Base-by-base conservation (phyloP, 371 early-diverging fungal genomes). In the Entomophthora muscae region DNA sequence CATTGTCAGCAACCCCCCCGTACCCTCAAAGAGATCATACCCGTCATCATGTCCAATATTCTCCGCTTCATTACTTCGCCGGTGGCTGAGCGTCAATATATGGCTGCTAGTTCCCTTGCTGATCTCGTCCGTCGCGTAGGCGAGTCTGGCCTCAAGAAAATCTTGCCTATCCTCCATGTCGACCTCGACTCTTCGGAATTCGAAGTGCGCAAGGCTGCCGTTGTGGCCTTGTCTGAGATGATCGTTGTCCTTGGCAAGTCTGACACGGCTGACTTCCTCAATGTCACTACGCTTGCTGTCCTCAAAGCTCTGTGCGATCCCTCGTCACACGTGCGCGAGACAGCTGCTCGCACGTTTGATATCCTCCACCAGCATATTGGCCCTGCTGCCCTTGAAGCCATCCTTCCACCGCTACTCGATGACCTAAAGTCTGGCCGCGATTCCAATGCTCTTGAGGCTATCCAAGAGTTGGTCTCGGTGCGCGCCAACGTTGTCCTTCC, bases 391-490 rank as follows among this genome's bases (percentile, higher is more conserved):
- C 88, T 96, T 67, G 97, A 96, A 65, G 83, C 85, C 32, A 86
- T 98, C 23, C 72, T 98, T 61, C 94, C 96, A 13, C 81, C 79
- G 13, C 72, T 96, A 66, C 83, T 97, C 65, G 83, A 83, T 67
- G 85, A 85, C 57, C 80, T 97, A 31, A 76, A 78, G 65, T 78
- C 79, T 21, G 83, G 79, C 56, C 80, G 83, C 63, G 78, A 83
- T 24, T 82, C 86, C 23, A 75, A 75, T 28, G 95, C 96, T 5
- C 71, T 97, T 67, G 90, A 90, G 67, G 98, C 93, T 33, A 78
- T 97, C 64, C 93, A 93, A 74, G 93, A 94, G 71, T 86, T 97
- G 53, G 95, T 95, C 93, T 83, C 93, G 32, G 91, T 95, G 23
- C 86, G 92, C 17, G 87, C 91, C 66, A 87, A 88, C 66, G 90